phyloP scores from a whole-genome alignment of 2,329 filamentous ascomycete species.

The Penicillium nordicum region DNA sequence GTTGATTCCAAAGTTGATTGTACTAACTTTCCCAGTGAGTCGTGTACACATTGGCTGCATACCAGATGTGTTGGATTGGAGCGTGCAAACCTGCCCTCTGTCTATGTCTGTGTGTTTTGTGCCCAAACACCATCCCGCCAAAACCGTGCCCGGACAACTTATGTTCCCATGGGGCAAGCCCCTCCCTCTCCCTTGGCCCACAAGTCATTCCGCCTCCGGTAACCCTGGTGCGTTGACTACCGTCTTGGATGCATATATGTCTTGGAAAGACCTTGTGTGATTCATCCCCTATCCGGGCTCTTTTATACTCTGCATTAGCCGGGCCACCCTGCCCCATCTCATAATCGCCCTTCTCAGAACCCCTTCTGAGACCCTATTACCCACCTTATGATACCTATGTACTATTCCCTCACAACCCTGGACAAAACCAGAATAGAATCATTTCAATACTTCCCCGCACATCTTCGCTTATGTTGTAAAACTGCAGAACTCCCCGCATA shows the following conservation, averaged over 20 bases:
- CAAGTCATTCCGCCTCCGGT: slow-evolving; percentile 41
- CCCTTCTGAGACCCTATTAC: neutral
- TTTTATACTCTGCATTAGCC: slow-evolving; percentile 18
- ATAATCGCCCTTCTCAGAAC: slow-evolving; percentile 4
- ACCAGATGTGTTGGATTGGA: slow-evolving; percentile 56
- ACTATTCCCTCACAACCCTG: slow-evolving; percentile 9
- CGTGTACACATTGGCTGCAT: slow-evolving; percentile 62
- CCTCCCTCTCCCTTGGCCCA: slow-evolving; percentile 43
- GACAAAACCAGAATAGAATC: slow-evolving; percentile 12
- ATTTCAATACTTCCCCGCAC: slow-evolving; percentile 1
- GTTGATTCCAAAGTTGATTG: neutral
- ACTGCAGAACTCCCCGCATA: slow-evolving; percentile 5
- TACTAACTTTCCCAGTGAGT: slow-evolving; percentile 45
- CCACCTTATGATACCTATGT: slow-evolving; percentile 16
- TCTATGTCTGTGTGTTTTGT: slow-evolving; percentile 53
- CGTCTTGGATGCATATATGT: slow-evolving; percentile 7
- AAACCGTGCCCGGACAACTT: slow-evolving; percentile 36
- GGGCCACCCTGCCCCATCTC: slow-evolving; percentile 14
- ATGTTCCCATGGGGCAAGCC: slow-evolving; percentile 29
- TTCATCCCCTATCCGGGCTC: slow-evolving; percentile 5
- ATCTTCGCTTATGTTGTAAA: neutral
- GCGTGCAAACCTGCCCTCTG: slow-evolving; percentile 44
- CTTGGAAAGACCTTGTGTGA: slow-evolving; percentile 15
- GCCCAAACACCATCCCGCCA: slow-evolving; percentile 43
- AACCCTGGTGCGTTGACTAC: slow-evolving; percentile 1